A percentile compares a stretch with the other conserved stretches of the same genome.
Conservation (phyloP, 192 early-diverging fungal species). For the Kappamyces sp. region DNA sequence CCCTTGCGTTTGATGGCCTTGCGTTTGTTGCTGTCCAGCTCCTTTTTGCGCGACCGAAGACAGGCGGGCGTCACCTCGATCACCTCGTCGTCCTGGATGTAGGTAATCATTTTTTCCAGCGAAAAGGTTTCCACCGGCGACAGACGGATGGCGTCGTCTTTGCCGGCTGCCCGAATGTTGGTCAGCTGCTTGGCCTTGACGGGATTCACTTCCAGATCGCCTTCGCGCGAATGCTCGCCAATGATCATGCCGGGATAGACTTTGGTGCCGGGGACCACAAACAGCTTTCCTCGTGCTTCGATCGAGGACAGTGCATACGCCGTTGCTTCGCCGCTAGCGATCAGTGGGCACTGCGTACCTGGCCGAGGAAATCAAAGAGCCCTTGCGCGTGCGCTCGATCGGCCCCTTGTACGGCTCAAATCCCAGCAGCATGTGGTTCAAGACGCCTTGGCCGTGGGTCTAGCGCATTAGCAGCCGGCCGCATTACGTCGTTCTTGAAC, state of each 20-base stretch:
- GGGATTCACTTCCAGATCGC: slow-evolving; percentile 80
- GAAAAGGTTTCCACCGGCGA: slow-evolving; percentile 60
- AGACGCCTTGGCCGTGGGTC: slow-evolving; percentile 72
- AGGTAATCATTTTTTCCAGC: slow-evolving; percentile 74
- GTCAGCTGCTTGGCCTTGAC: slow-evolving; percentile 74
- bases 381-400: slow-evolving; percentile 69
- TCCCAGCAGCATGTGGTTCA: slow-evolving; percentile 72
- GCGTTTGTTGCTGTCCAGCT: slow-evolving; percentile 63
- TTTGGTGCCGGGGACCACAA: slow-evolving; percentile 65
- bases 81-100: slow-evolving; percentile 75
- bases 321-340: slow-evolving; percentile 52
- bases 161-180: slow-evolving; percentile 71
- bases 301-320: slow-evolving; percentile 69
- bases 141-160: slow-evolving; percentile 71
- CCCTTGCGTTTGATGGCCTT: slow-evolving; percentile 34
- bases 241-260: slow-evolving; percentile 85
- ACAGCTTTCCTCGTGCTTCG: slow-evolving; percentile 74
- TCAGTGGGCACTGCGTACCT: slow-evolving; percentile 16
- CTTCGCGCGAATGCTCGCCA: slow-evolving; percentile 71
- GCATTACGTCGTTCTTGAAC: slow-evolving; percentile 71
- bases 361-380: slow-evolving; percentile 65
- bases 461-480: not conserved
- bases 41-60: slow-evolving; percentile 69
- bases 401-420: slow-evolving; percentile 69
- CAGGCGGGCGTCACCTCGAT: slow-evolving; percentile 74